Conservation (phyloP, 2,329 filamentous ascomycete genomes). For the Aspergillus sp. region DNA sequence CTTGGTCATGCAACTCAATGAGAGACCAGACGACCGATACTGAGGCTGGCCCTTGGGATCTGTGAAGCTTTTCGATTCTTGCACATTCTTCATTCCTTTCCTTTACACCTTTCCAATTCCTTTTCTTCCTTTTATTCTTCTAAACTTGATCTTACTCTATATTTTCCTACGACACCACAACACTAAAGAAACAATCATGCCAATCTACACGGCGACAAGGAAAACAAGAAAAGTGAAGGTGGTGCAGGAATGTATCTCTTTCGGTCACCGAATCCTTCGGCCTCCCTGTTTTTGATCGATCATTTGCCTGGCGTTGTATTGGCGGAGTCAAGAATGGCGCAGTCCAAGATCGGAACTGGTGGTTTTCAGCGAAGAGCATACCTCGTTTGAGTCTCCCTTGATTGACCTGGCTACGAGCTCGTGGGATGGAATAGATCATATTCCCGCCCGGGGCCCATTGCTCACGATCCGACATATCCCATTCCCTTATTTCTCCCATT, state of each 20-base stretch:
- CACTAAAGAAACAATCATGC: slow-evolving; percentile 12
- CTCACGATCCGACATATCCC: slow-evolving; percentile 19
- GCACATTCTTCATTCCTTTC: slow-evolving; percentile 34
- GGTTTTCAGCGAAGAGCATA: slow-evolving; percentile 31
- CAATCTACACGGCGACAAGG: slow-evolving; percentile 12
- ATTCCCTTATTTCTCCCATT: slow-evolving; percentile 16
- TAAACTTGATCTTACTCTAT: background rate
- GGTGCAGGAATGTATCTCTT: slow-evolving; percentile 18
- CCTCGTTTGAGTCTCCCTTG: slow-evolving; percentile 15
- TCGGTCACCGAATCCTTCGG: slow-evolving; percentile 26
- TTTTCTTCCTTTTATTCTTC: background rate
- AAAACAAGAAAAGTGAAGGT: slow-evolving; percentile 12
- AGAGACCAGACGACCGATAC: slow-evolving; percentile 27
- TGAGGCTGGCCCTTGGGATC: slow-evolving; percentile 40
- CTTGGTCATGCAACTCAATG: slow-evolving; percentile 17
- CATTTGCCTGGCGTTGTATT: slow-evolving; percentile 41
- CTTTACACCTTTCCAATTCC: slow-evolving; percentile 17
- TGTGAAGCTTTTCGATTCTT: slow-evolving; percentile 35
- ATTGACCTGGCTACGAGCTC: slow-evolving; percentile 17
- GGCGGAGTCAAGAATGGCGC: slow-evolving; percentile 38
- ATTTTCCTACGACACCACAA: slow-evolving; percentile 8
- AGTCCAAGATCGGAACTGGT: slow-evolving; percentile 32
- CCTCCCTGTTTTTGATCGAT: slow-evolving; percentile 33
- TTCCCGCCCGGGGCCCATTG: background rate
- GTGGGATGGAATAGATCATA: background rate